Percentiles rank a stretch among this genome's conserved stretches.
Conservation (phyloP, 441 rosid genomes). For the Gossypium lobatum region DNA sequence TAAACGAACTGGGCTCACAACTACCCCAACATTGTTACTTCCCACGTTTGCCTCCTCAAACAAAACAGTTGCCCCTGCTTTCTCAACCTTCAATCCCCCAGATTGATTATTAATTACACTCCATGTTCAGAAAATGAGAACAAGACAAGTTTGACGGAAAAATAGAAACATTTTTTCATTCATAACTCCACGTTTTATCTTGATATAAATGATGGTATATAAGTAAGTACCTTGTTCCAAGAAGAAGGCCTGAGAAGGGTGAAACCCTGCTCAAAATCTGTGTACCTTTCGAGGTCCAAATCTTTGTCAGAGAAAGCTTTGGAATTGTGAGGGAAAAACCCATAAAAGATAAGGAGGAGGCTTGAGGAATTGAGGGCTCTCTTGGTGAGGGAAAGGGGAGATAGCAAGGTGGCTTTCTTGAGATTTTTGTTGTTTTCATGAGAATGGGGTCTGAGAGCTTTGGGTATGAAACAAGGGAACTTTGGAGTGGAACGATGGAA, state of each 20-base stretch:
- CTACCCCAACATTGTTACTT: constrained; percentile 73
- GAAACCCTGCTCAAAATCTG: constrained; percentile 59
- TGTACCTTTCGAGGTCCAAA: constrained; percentile 52
- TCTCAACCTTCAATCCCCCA: constrained; percentile 49
- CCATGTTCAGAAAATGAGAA: background rate
- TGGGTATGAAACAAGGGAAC: constrained; percentile 8
- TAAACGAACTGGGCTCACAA: constrained; percentile 85
- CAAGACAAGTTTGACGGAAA: background rate
- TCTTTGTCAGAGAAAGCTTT: constrained; percentile 24
- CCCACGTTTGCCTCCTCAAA: constrained; percentile 63
- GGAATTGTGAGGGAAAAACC: constrained; percentile 26
- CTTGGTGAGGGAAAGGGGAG: constrained; percentile 28
- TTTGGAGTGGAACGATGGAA: background rate
- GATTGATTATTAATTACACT: background rate
- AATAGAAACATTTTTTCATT: background rate
- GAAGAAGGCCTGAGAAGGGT: constrained; percentile 73
- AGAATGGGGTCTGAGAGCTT: constrained; percentile 1
- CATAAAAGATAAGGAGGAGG: constrained; percentile 40
- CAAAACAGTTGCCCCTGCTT: constrained; percentile 77
- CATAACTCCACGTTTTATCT: background rate
- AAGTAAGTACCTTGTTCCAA: constrained; percentile 49
- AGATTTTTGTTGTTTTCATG: background rate
- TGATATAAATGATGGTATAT: background rate
- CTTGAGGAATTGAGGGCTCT: constrained; percentile 53
- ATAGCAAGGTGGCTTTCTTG: background rate